Evolutionary conservation across 495 filamentous ascomycete genomes (phyloP).

Genomic region (Penicillium manginii): DNA sequence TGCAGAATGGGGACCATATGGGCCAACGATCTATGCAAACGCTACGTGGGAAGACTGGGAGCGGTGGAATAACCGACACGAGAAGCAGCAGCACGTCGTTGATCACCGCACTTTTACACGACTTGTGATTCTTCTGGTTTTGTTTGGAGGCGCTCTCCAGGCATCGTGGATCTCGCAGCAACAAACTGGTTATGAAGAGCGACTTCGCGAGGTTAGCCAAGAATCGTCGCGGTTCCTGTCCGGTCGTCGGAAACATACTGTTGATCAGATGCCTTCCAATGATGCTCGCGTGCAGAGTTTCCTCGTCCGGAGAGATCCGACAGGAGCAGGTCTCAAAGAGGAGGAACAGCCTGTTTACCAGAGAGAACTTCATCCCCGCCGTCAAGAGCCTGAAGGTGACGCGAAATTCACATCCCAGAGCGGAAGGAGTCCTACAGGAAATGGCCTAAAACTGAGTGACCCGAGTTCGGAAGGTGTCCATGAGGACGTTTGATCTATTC

Average conservation of each 20-base stretch:
- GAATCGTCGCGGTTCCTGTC: slow-evolving; percentile 64
- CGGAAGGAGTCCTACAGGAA: background rate
- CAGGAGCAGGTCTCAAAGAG: slow-evolving; percentile 49
- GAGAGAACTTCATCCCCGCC: slow-evolving; percentile 32
- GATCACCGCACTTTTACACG: slow-evolving; percentile 76
- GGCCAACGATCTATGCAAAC: slow-evolving; percentile 65
- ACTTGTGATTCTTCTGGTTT: slow-evolving; percentile 66
- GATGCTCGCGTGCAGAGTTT: slow-evolving; percentile 75
- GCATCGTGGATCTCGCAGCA: slow-evolving; percentile 65
- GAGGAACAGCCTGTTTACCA: slow-evolving; percentile 45
- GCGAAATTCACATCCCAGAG: background rate
- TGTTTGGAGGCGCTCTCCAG: slow-evolving; percentile 69
- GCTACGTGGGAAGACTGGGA: slow-evolving; percentile 99
- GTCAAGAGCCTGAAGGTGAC: background rate
- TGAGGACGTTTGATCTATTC: background rate
- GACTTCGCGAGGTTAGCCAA: slow-evolving; percentile 62
- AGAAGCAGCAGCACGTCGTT: slow-evolving; percentile 64
- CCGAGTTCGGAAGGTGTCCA: background rate
- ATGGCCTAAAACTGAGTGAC: background rate
- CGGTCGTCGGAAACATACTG: slow-evolving; percentile 54
- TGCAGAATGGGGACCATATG: slow-evolving; percentile 34
- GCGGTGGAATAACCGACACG: slow-evolving; percentile 70
- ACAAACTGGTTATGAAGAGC: slow-evolving; percentile 60
- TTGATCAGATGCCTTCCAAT: slow-evolving; percentile 46
- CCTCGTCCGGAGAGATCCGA: slow-evolving; percentile 65